Evolutionary conservation across 1,284 basidiomycete species (phyloP).

Genomic region (Cutaneotrichosporon curvatum): DNA sequence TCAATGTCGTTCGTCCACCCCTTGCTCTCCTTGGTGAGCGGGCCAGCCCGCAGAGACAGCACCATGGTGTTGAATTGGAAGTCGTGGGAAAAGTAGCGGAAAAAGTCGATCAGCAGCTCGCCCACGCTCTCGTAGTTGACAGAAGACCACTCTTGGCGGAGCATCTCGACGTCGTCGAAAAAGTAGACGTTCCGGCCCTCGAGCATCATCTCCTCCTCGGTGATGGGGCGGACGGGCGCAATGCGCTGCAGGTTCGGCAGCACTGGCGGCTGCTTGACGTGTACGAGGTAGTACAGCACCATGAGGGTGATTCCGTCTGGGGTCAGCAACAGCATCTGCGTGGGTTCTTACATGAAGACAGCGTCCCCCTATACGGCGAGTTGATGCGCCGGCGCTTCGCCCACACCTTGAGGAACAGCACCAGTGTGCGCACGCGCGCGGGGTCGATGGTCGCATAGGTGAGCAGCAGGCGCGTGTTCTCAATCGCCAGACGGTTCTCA

Average conservation of each 20-base stretch:
- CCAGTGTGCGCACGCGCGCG: slow-evolving; percentile 83
- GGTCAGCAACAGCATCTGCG: slow-evolving; percentile 2
- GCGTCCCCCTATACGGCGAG: slow-evolving; percentile 90
- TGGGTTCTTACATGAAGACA: slow-evolving; percentile 63
- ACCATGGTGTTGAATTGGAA: slow-evolving; percentile 89
- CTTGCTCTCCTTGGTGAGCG: slow-evolving; percentile 81
- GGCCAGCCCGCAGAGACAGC: slow-evolving; percentile 80
- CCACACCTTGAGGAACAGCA: slow-evolving; percentile 98
- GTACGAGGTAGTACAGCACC: slow-evolving; percentile 93
- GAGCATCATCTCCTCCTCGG: slow-evolving; percentile 81
- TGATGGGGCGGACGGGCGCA: slow-evolving; percentile 73
- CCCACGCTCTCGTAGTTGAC: slow-evolving; percentile 87
- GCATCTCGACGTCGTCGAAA: slow-evolving; percentile 87
- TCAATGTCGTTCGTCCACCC: slow-evolving; percentile 81
- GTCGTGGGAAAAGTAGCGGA: slow-evolving; percentile 90
- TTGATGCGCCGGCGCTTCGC: slow-evolving; percentile 97
- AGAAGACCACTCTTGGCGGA: slow-evolving; percentile 88
- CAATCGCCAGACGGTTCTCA: slow-evolving; percentile 90
- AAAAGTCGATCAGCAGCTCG: slow-evolving; percentile 96
- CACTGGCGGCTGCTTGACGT: slow-evolving; percentile 91
- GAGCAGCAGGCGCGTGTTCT: slow-evolving; percentile 91
- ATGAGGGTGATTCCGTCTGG: slow-evolving; percentile 86
- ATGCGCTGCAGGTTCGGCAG: slow-evolving; percentile 86
- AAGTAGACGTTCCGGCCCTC: slow-evolving; percentile 85
- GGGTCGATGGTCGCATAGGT: slow-evolving; percentile 98